A percentile compares a stretch with the other conserved stretches of the same genome.
Conservation (phyloP, 495 filamentous ascomycete species). For the Aspergillus asperescens region DNA sequence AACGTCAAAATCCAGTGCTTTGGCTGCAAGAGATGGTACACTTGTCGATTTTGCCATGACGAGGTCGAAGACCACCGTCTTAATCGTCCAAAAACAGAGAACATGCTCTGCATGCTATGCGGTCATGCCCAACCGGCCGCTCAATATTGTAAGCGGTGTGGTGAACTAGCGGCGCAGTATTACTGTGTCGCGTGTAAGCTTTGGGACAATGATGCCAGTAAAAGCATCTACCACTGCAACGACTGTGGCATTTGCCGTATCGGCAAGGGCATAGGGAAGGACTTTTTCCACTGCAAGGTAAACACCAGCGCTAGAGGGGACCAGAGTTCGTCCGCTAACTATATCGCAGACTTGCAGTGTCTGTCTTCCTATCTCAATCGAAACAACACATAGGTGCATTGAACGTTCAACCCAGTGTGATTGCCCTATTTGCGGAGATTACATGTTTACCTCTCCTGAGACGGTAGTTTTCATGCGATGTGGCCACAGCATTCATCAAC, state of each 20-base stretch:
- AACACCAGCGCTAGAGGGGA: conserved; percentile 11
- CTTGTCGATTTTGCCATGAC: conserved; percentile 94
- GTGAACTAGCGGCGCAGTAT: conserved; percentile 84
- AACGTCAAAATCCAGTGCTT: conserved; percentile 95
- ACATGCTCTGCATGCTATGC: conserved; percentile 99
- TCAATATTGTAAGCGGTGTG: conserved; percentile 71
- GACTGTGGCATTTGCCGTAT: conserved; percentile 95
- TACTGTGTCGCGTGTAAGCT: conserved; percentile 87
- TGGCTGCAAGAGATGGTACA: conserved; percentile 86
- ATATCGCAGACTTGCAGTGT: conserved; percentile 71
- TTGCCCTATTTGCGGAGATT: conserved; percentile 97
- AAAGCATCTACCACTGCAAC: conserved; percentile 92
- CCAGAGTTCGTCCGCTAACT: conserved; percentile 11
- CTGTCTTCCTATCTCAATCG: conserved; percentile 79
- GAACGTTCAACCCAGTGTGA: conserved; percentile 92
- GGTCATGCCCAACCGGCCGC: conserved; percentile 76
- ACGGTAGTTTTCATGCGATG: conserved; percentile 92
- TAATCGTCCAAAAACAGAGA: conserved; percentile 73
- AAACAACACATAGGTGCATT: conserved; percentile 84
- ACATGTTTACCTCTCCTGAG: conserved; percentile 90
- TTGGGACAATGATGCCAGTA: conserved; percentile 89
- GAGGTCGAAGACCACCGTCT: conserved; percentile 76
- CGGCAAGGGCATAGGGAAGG: conserved; percentile 87
- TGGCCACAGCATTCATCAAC: conserved; percentile 89
- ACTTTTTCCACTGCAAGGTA: conserved; percentile 97